Evolutionary conservation across 176 grass and related monocot species (phyloP), one percentile per base, ranked within the genome.

Genomic region (Triticum turgidum): DNA sequence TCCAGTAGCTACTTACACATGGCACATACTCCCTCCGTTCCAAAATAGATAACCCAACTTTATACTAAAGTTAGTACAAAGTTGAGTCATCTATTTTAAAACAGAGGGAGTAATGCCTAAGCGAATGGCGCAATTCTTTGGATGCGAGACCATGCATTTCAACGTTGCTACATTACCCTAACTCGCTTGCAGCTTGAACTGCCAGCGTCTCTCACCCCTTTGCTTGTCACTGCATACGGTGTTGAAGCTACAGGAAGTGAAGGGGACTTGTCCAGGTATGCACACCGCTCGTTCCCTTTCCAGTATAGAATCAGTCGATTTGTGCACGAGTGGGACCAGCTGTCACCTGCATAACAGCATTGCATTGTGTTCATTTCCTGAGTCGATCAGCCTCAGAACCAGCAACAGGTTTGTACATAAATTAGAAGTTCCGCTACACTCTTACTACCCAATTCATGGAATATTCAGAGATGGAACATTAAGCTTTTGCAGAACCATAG

Each of bases 271-370:
- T 98, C 96, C 37, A 98, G 88, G 58, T 92, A 83, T 7, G 93
- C 97, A 65, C 76, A 90, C 25, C 97, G 73, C 37, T 92, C 88
- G 5, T 90, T 90, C 22, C 93, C 92, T 29, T 96, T 96, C 93
- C 94, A 98, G 79, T 98, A 90, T 24, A 98, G 67, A 84, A 96
- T 96, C 62, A 98, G 37, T 29, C 90, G 86, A 80, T 94, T 98
- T 76, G 93, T 96, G 93, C 88, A 90, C 13, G 90, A 90, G 87
- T 96, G 96, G 44, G 97, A 98, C 97, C 97, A 98, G 58, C 90
- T 96, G 88, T 96, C 97, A 91, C 94, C 90, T 98, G 84, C 76
- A 76, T 73, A 87, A 67, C 14, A 88, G 11, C 77, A 74, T 44
- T 65, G 51, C 47, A 20, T 44, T 65, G 15, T 59, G n/a, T 52